Percentiles rank a stretch among this genome's conserved stretches.
Evolutionary conservation across 75 land plant genomes (phyloP).

Genomic region (Azolla pinnata): DNA sequence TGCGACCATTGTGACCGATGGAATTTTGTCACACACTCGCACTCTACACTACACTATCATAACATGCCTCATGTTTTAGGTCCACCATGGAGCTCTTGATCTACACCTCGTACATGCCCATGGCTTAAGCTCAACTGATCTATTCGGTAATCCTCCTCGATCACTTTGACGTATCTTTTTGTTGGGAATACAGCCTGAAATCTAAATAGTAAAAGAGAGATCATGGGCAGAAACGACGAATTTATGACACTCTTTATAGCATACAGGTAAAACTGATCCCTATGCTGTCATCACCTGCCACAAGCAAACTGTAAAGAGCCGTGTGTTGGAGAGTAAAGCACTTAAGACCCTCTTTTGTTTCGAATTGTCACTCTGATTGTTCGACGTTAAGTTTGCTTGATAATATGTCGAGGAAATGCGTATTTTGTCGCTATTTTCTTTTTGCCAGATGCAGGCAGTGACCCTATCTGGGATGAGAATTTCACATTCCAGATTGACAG

Average conservation of each 20-base stretch:
- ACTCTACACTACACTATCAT: no score
- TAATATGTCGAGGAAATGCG: no score
- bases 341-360: no score
- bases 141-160: neutral
- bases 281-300: constrained; percentile 5
- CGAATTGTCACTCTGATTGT: no score
- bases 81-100: neutral
- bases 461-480: constrained; percentile 20
- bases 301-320: neutral
- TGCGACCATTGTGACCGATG: no score
- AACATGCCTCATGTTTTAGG: no score
- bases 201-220: no score
- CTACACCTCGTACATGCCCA: neutral
- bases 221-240: neutral
- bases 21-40: no score
- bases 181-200: no score
- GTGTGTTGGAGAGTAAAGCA: constrained; percentile 2
- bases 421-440: no score
- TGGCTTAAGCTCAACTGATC: neutral
- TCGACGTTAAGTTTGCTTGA: neutral
- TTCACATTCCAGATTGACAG: constrained; percentile 12
- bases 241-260: neutral
- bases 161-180: no score
- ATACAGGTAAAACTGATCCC: constrained; percentile 7
- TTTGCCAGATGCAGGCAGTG: constrained; percentile 12